phyloP scores from a whole-genome alignment of 768 basidiomycete genomes.

The Leccinum longicurvipes region DNA sequence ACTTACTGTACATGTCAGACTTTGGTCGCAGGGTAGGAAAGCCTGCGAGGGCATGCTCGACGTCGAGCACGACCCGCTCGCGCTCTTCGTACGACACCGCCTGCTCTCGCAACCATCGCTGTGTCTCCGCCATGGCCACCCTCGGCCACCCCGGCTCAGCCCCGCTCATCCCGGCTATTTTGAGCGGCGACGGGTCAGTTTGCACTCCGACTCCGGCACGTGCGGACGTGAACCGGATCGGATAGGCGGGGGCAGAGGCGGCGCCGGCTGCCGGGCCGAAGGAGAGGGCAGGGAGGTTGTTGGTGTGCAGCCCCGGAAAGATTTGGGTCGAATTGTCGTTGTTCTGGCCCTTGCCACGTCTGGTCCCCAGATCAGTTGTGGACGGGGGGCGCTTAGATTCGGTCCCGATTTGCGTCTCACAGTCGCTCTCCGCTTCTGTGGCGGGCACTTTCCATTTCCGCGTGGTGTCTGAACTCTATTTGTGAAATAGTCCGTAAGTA shows the following conservation, averaged over 20 bases:
- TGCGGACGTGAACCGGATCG: neutral
- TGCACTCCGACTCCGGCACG: conserved; percentile 4
- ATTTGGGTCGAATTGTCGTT: neutral
- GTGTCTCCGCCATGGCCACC: conserved; percentile 32
- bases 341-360: conserved; percentile 17
- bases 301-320: too few species aligned
- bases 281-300: too few species aligned
- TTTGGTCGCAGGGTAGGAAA: conserved; percentile 66
- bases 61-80: conserved; percentile 60
- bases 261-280: neutral
- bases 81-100: conserved; percentile 50
- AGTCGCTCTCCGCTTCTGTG: conserved; percentile 43
- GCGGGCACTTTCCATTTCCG: conserved; percentile 49
- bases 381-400: conserved; percentile 23
- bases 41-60: conserved; percentile 54
- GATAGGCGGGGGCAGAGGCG: too few species aligned
- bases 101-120: conserved; percentile 66
- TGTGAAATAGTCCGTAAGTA: conserved; percentile 11
- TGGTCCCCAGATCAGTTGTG: conserved; percentile 12
- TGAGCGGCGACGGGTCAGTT: conserved; percentile 9
- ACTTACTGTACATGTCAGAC: conserved; percentile 74
- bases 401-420: conserved; percentile 16
- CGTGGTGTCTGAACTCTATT: conserved; percentile 24
- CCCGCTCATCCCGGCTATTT: conserved; percentile 1
- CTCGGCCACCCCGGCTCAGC: neutral